Base-by-base conservation (phyloP, 192 early-diverging fungal species). In the Geosiphon pyriformis region DNA sequence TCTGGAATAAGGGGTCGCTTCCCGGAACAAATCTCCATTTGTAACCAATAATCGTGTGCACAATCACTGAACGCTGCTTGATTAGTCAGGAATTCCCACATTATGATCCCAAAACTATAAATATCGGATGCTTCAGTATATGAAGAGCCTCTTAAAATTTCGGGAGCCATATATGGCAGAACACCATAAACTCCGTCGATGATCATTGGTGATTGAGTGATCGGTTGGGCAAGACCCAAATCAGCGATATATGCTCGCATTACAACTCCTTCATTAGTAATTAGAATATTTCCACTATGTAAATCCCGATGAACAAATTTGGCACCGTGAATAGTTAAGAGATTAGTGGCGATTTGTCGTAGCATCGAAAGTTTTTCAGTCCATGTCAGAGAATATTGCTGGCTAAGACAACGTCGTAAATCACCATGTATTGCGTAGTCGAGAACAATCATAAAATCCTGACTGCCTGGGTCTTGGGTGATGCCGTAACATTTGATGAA, bases 121-220 rank as follows among this genome's bases (percentile, higher is more conserved):
- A 83, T 74, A 61, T 83, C 81, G 25, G 79, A 76, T 22, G 74
- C 77, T 18, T 70, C 60, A 10, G 75, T 79, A 42, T 83, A 83
- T n/a, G 65, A 65, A 23, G 54, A 62, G 35, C 80, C 80, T 46
- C 73, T 73, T 72, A 78, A 72, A 8, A 80, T 67, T 59, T 83
- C 81, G 0, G 81, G 81, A 3, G 81, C 79, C 10, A 83, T 71
- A 61, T 83, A 83, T 26, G 81, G 81, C 11, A 80, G 66, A 31
- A 78, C 67, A 42, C 81, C 81, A 73, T 79, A 83, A 60, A 80
- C 71, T 58, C 42, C 64, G 72, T 75, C 29, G 78, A 80, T 31
- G 72, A 75, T 3, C 70, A 64, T n/a, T 73, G 63, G 22, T 11
- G 67, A 70, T 56, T 68, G 52, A 64, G 63, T 71, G 37, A 67